A percentile compares a stretch with the other conserved stretches of the same genome.
These are phyloP conservation scores for Penicillium sp. DNA, from an alignment of 2,329 filamentous ascomycete genomes.

Conservation along the genomic window DNA sequence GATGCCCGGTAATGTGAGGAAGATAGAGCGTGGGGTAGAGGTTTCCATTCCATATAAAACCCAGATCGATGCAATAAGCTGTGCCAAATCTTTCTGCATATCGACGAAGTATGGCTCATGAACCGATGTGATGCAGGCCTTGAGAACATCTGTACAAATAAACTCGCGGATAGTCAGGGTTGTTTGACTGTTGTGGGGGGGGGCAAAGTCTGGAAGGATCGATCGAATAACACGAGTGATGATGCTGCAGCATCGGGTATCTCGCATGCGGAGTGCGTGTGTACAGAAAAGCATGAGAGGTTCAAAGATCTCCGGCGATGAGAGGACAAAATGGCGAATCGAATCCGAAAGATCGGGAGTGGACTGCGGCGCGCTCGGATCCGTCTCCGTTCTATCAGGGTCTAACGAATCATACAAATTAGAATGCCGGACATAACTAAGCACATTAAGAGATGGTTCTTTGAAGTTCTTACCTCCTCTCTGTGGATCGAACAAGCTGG, in stretches of 20 bases:
- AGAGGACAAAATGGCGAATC: constrained; percentile 80
- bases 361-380: constrained; percentile 34
- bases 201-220: constrained; percentile 74
- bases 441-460: not conserved
- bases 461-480: constrained; percentile 54
- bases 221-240: constrained; percentile 84
- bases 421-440: not conserved
- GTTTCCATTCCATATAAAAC: constrained; percentile 71
- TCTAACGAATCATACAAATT: constrained; percentile 21
- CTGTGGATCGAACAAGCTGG: constrained; percentile 78
- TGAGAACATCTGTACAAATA: constrained; percentile 82
- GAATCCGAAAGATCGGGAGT: constrained; percentile 52
- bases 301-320: constrained; percentile 74
- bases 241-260: constrained; percentile 82
- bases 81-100: constrained; percentile 86
- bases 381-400: constrained; percentile 35
- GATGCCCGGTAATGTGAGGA: constrained; percentile 80
- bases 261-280: constrained; percentile 84
- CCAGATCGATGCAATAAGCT: constrained; percentile 82
- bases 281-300: constrained; percentile 89
- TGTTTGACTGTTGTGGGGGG: constrained; percentile 48
- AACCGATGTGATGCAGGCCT: constrained; percentile 84
- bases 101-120: constrained; percentile 98
- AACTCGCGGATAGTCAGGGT: constrained; percentile 77
- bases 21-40: constrained; percentile 68